Base-by-base conservation (phyloP, 2,329 filamentous ascomycete species). In the Amesomyces nigricolor region DNA sequence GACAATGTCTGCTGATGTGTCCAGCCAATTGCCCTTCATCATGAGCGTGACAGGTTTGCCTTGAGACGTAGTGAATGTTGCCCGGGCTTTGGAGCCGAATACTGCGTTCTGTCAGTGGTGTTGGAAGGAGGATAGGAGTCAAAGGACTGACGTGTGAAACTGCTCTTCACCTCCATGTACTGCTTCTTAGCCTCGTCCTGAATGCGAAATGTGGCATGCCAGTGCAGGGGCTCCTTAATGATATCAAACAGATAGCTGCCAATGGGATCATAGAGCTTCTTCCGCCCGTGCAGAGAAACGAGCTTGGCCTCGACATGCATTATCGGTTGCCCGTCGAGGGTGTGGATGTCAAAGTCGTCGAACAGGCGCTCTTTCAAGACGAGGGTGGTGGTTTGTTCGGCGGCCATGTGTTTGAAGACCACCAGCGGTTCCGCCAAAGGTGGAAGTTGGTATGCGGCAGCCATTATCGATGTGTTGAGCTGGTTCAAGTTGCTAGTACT, bases 281-380 rank as follows among this genome's bases (percentile, higher is more conserved):
- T 85, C 61, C 79, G 77, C 13, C 75, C 74, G 2, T 75, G 78
- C 2, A 84, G 64, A 1, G 76, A 78, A 3, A 83, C 64, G 57
- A 76, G 64, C 54, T 79, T 78, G 61, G 81, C 82, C 59, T 82
- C 70, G 43, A 85, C 78, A 59, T 76, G 75, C 59, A 86, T 68
- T 86, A 62, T 0, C 79, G 74, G 19, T 74, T 22, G 70, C 19
- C 81, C 81, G 56, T 75, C 77, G 44, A 75, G 69, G 5, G 78
- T 75, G 52, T 76, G 78, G 67, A 88, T 79, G 60, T 80, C 78
- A 70, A 87, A 88, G 67, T 76, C 81, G 70, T 87, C 83, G 55
- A 84, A 66, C 16, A 85, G 73, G 62, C 82, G 83, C 64, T 87
- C 83, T 62, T 78, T 80, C 47, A 88, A 71, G 1, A 81, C 65